Percentiles rank a stretch among this genome's conserved stretches.
Conservation (phyloP, 2,329 filamentous ascomycete species). For the Hyphodiscus sp. region DNA sequence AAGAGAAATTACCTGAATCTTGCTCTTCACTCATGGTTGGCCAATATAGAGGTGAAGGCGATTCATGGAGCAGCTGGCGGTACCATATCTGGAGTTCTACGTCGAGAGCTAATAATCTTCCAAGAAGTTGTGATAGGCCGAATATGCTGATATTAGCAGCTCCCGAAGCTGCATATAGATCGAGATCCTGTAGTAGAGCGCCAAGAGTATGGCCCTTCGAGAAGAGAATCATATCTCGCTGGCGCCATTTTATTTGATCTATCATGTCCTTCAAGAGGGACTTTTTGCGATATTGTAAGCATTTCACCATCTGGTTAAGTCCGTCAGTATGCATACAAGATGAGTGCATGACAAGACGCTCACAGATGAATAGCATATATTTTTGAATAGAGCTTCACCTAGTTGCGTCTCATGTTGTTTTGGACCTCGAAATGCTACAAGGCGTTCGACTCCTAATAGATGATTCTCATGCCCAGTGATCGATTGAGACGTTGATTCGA, state of each 20-base stretch:
- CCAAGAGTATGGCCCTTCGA: not conserved
- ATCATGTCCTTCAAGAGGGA: not conserved
- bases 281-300: conserved; percentile 2
- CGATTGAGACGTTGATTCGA: conserved; percentile 1
- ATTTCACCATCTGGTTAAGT: not conserved
- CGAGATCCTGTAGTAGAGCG: not conserved
- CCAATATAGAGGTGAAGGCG: conserved; percentile 1
- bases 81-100: not conserved
- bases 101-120: not conserved
- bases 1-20: not conserved
- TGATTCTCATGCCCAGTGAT: conserved; percentile 1
- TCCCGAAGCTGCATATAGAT: not conserved
- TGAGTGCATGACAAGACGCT: not conserved
- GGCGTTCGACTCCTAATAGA: not conserved
- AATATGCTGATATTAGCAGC: not conserved
- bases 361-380: conserved; percentile 2
- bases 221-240: not conserved
- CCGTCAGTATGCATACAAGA: not conserved
- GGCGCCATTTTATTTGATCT: conserved; percentile 1
- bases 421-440: not conserved
- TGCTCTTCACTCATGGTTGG: not conserved
- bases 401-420: not conserved
- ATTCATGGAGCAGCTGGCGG: not conserved
- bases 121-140: not conserved
- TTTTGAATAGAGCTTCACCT: conserved; percentile 1